Base-by-base conservation (phyloP, 208 protist genomes). In the Acanthamoeba healyi region DNA sequence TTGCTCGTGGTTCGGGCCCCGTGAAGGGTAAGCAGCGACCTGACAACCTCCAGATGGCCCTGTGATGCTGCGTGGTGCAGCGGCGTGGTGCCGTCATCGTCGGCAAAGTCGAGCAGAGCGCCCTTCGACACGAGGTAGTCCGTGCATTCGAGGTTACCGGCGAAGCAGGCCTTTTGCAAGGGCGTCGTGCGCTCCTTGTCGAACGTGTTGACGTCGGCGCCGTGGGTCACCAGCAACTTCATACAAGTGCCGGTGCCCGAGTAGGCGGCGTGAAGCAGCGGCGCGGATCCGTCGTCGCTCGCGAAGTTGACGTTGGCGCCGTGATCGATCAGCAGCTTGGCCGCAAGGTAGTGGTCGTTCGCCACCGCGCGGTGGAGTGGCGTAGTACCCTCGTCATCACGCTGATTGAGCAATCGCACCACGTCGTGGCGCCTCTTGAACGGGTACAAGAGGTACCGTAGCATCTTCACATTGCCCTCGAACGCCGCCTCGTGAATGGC, bases 181-280 rank as follows among this genome's bases (percentile, higher is more conserved):
- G 88, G 88, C 29, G 88, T 93, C 5, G 88, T 81, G 26, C 61
- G 46, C 65, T 93, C 88, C 88, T 93, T 81, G 65, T 93, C 88
- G 67, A 36, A 81, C 34, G 40, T 81, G 49, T 93, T 93, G 12
- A 81, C 63, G 15, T 93, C 65, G 32, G 88, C 88, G 4, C 88
- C 88, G 38, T 56, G 54, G 26, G 22, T 74, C 5, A 93, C 46
- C 3, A 93, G 63, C 32, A 93, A 63, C 46, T 32, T 54, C n/a
- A 93, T 42, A 32, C 88, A 93, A 17, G 17, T 93, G 14, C 29
- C 58, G 26, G 36, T 58, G 40, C 65, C 65, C 24, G 65, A 93
- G 51, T 74, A 74, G 42, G 88, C 88, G 17, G 58, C 58, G 24
- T 93, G 88, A 22, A 93, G 88, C 67, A 81, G 42, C 22, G 88